Conservation (phyloP, 164 flowering plant species). For the Saururus chinensis region DNA sequence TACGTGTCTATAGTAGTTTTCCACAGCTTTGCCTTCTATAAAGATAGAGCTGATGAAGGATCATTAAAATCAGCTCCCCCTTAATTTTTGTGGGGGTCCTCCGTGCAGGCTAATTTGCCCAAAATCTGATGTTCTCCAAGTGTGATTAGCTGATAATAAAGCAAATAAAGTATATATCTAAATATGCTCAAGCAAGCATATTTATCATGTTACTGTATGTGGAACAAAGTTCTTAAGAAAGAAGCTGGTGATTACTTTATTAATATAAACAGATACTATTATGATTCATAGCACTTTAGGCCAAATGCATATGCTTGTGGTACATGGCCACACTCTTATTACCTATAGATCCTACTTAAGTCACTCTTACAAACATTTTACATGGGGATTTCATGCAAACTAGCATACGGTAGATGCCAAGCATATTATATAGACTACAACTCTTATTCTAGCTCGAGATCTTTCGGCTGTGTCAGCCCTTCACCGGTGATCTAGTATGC, state of each 20-base stretch:
- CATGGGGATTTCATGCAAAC: background rate
- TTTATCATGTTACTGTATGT: background rate
- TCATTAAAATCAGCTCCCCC: slow-evolving; percentile 18
- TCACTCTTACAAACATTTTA: no score
- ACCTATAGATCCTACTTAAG: no score
- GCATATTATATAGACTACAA: background rate
- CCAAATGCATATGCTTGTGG: background rate
- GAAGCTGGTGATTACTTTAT: background rate
- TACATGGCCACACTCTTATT: background rate
- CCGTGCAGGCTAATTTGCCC: background rate
- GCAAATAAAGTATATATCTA: background rate
- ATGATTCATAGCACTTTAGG: background rate
- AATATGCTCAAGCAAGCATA: background rate
- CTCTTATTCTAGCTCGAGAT: background rate
- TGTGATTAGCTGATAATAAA: background rate
- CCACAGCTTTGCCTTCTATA: no score
- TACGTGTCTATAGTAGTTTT: no score
- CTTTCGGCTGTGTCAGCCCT: background rate
- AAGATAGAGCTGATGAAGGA: slow-evolving; percentile 1
- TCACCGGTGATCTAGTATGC: background rate
- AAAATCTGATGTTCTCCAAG: background rate
- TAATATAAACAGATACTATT: background rate
- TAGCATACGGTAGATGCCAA: background rate
- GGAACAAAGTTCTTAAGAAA: background rate
- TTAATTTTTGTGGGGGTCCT: slow-evolving; percentile 11